phyloP scores from a whole-genome alignment of 192 early-diverging fungal genomes.

The Gorgonomyces haynaldii region DNA sequence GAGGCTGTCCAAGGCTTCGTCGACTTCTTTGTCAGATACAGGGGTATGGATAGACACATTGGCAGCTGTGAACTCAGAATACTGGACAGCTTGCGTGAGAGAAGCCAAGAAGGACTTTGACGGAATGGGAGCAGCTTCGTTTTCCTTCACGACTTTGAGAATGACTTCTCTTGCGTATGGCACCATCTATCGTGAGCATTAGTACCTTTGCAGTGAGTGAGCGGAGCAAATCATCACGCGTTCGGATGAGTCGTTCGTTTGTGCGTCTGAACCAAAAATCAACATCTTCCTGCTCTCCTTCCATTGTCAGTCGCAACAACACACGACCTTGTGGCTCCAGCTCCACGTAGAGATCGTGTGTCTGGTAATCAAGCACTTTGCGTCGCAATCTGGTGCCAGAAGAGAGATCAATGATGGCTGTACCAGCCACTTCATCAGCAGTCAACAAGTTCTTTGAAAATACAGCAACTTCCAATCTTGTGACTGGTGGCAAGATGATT shows the following conservation, averaged over 20 bases:
- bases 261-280: slow-evolving; percentile 43
- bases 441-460: slow-evolving; percentile 37
- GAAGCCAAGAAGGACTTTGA: slow-evolving; percentile 32
- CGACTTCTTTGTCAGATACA: slow-evolving; percentile 24
- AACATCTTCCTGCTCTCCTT: slow-evolving; percentile 45
- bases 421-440: slow-evolving; percentile 36
- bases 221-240: slow-evolving; percentile 39
- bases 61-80: slow-evolving; percentile 30
- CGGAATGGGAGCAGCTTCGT: slow-evolving; percentile 37
- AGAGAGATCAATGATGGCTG: slow-evolving; percentile 29
- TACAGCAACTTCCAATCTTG: slow-evolving; percentile 32
- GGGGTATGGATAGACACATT: slow-evolving; percentile 20
- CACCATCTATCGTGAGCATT: slow-evolving; percentile 19
- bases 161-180: slow-evolving; percentile 32
- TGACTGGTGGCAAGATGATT: slow-evolving; percentile 36
- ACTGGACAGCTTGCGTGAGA: slow-evolving; percentile 26
- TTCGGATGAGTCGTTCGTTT: slow-evolving; percentile 34
- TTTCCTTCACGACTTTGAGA: slow-evolving; percentile 33
- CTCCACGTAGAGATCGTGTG: slow-evolving; percentile 45
- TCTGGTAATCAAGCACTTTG: slow-evolving; percentile 40
- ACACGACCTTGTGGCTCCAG: slow-evolving; percentile 45
- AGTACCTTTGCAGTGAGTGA: slow-evolving; percentile 22
- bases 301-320: slow-evolving; percentile 38
- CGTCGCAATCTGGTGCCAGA: slow-evolving; percentile 23
- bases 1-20: slow-evolving; percentile 29